Percentiles rank a stretch among this genome's conserved stretches.
phyloP scores from a whole-genome alignment of 768 basidiomycete genomes.

The Xerocomellus dryophilus region DNA sequence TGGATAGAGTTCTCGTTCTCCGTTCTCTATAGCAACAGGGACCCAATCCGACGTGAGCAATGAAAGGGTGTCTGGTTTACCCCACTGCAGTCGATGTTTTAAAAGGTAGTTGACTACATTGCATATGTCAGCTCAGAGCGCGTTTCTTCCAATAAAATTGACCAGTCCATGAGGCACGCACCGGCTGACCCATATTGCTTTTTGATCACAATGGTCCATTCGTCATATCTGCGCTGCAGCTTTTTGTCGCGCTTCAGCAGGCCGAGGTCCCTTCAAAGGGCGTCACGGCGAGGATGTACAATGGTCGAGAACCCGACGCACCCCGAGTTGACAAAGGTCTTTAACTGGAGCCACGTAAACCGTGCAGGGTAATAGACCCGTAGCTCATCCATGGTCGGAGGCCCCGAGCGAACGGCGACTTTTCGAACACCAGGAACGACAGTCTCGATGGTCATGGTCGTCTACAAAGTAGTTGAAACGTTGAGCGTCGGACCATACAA shows the following conservation, averaged over 20 bases:
- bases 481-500: neutral
- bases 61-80: constrained; percentile 60
- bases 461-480: neutral
- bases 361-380: constrained; percentile 65
- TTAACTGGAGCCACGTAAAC: constrained; percentile 75
- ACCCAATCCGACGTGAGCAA: constrained; percentile 47
- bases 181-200: constrained; percentile 64
- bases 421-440: neutral
- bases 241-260: constrained; percentile 69
- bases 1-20: neutral
- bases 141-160: neutral
- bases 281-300: neutral
- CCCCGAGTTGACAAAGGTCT: constrained; percentile 79
- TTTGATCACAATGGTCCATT: constrained; percentile 55
- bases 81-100: constrained; percentile 72
- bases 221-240: constrained; percentile 65
- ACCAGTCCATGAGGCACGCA: constrained; percentile 31
- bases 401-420: constrained; percentile 52
- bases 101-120: constrained; percentile 66
- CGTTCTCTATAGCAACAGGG: constrained; percentile 16
- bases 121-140: neutral
- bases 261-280: constrained; percentile 64
- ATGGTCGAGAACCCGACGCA: constrained; percentile 27
- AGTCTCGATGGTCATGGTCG: constrained; percentile 20
- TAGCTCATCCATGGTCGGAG: constrained; percentile 67